These are phyloP conservation scores for Trametes meyenii DNA, from an alignment of 768 basidiomycete genomes.

Conservation along the genomic window DNA sequence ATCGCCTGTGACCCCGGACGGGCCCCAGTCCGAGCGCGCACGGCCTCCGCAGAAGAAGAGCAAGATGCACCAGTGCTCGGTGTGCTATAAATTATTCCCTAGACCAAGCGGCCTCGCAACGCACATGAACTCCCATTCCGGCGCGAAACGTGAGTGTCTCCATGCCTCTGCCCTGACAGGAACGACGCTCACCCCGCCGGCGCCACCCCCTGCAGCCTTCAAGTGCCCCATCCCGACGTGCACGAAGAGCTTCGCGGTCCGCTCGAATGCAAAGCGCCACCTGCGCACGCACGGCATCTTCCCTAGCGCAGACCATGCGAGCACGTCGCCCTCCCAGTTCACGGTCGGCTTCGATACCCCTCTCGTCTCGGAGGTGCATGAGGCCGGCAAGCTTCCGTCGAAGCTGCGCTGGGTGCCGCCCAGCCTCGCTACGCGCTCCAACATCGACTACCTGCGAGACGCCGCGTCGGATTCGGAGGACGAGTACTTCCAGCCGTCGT, in stretches of 20 bases:
- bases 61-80: conserved; percentile 52
- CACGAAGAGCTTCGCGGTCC: conserved; percentile 69
- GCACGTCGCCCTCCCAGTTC: conserved; percentile 34
- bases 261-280: conserved; percentile 81
- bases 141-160: conserved; percentile 48
- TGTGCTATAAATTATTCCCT: conserved; percentile 50
- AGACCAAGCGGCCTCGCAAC: conserved; percentile 54
- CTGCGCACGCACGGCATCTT: conserved; percentile 73
- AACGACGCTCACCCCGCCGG: neutral
- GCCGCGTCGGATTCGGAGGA: conserved; percentile 33
- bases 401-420: conserved; percentile 47
- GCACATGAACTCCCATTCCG: conserved; percentile 57
- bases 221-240: conserved; percentile 64
- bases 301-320: conserved; percentile 32
- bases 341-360: conserved; percentile 50
- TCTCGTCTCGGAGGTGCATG: conserved; percentile 47
- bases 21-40: neutral
- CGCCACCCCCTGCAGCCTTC: conserved; percentile 31
- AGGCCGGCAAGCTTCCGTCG: conserved; percentile 39
- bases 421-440: conserved; percentile 37
- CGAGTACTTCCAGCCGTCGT: conserved; percentile 34
- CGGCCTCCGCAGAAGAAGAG: conserved; percentile 38
- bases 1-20: conserved; percentile 10
- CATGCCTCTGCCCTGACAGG: conserved; percentile 2
- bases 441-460: conserved; percentile 35